A percentile compares a stretch with the other conserved stretches of the same genome.
Conservation (phyloP, 345 rosid genomes). For the Odontarrhena argentea region DNA sequence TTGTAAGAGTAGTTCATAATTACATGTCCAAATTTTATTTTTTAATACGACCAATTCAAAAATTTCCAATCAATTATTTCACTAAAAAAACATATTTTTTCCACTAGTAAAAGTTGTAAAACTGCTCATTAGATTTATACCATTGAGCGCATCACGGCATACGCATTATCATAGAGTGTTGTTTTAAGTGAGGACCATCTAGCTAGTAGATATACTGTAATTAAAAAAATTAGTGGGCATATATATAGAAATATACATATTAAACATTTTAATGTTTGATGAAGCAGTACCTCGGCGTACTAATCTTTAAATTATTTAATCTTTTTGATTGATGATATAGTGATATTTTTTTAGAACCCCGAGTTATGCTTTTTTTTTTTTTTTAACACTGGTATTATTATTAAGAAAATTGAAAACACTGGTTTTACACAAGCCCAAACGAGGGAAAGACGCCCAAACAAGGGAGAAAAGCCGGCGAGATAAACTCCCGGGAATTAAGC, state of each 20-base stretch:
- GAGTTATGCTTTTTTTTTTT: slow-evolving; percentile 36
- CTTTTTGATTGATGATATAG: neutral
- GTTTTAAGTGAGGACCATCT: slow-evolving; percentile 8
- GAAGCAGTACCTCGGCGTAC: slow-evolving; percentile 23
- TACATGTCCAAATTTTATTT: too few relatives aligned
- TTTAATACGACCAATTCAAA: too few relatives aligned
- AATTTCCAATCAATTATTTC: too few relatives aligned
- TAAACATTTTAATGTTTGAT: neutral
- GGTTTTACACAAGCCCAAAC: too few relatives aligned
- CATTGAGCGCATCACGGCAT: slow-evolving; percentile 15
- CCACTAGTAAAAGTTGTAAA: neutral
- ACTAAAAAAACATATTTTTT: too few relatives aligned
- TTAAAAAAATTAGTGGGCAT: neutral
- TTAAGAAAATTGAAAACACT: too few relatives aligned
- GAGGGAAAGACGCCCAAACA: too few relatives aligned
- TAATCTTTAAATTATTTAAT: slow-evolving; percentile 12
- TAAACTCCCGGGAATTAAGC: too few relatives aligned
- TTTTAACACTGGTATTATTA: too few relatives aligned
- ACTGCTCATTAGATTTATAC: neutral
- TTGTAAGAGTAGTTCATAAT: too few relatives aligned
- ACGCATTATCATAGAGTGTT: slow-evolving; percentile 16
- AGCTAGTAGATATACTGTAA: neutral
- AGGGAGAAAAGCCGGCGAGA: too few relatives aligned
- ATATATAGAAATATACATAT: neutral
- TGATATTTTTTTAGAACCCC: slow-evolving; percentile 6